Percentiles rank a stretch among this genome's conserved stretches.
phyloP scores from a whole-genome alignment of 2,329 filamentous ascomycete species.

The Diaporthe aspalathi region DNA sequence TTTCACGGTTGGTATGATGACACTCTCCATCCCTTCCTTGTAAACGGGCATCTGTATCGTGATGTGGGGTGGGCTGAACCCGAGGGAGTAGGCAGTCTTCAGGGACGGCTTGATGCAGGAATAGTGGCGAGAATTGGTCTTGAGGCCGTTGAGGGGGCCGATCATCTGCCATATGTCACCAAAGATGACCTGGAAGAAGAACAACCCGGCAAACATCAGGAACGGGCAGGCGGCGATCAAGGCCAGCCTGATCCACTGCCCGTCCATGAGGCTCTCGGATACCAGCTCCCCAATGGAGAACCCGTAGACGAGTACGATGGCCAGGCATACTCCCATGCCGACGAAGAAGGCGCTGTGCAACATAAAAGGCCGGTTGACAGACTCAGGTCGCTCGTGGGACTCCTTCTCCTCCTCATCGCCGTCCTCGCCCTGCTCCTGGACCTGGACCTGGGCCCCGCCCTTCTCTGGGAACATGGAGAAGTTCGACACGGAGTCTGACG shows the following conservation, averaged over 20 bases:
- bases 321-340: slow-evolving; percentile 51
- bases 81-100: slow-evolving; percentile 48
- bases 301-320: slow-evolving; percentile 53
- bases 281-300: slow-evolving; percentile 52
- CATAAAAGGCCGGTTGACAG: slow-evolving; percentile 54
- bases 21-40: slow-evolving; percentile 53
- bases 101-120: slow-evolving; percentile 50
- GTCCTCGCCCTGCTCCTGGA: slow-evolving; percentile 38
- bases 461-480: slow-evolving; percentile 41
- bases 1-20: slow-evolving; percentile 62
- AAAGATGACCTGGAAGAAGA: slow-evolving; percentile 59
- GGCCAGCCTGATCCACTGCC: slow-evolving; percentile 52
- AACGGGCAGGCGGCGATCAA: slow-evolving; percentile 51
- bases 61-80: slow-evolving; percentile 53
- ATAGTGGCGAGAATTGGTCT: slow-evolving; percentile 58
- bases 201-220: slow-evolving; percentile 51
- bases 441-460: slow-evolving; percentile 27
- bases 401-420: slow-evolving; percentile 45
- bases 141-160: slow-evolving; percentile 59
- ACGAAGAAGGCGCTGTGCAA: slow-evolving; percentile 53
- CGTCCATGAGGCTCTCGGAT: slow-evolving; percentile 53
- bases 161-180: slow-evolving; percentile 57
- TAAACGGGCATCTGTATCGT: slow-evolving; percentile 61
- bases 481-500: slow-evolving; percentile 40
- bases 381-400: slow-evolving; percentile 48